These are phyloP conservation scores for Papilionanthe hybrid DNA, from an alignment of 116 monocot species.

Conservation along the genomic window DNA sequence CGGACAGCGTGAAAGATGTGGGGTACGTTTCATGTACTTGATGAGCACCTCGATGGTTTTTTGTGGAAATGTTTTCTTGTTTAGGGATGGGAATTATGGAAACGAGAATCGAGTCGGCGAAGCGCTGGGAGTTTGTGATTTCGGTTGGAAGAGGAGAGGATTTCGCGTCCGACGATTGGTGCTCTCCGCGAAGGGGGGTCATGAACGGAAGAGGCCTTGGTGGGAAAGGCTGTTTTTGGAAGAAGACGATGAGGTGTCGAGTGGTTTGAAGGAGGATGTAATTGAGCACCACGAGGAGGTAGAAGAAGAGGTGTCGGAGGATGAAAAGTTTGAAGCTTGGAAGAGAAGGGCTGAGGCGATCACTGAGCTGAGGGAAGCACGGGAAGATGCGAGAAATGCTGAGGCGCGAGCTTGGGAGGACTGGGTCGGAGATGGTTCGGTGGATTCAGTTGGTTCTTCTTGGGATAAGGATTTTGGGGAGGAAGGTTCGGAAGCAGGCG, in stretches of 20 bases:
- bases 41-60: conserved; percentile 45
- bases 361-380: conserved; percentile 71
- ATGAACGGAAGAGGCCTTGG: conserved; percentile 43
- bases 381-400: conserved; percentile 56
- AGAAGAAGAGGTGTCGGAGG: conserved; percentile 22
- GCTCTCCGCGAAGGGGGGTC: conserved; percentile 18
- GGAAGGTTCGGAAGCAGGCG: no score
- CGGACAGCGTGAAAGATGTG: conserved; percentile 40
- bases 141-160: conserved; percentile 3
- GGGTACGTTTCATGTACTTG: conserved; percentile 31
- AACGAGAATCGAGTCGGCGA: neutral
- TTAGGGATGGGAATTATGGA: neutral
- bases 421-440: conserved; percentile 42
- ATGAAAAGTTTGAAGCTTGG: conserved; percentile 73
- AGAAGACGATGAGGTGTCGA: conserved; percentile 34
- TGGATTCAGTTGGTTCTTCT: conserved; percentile 13
- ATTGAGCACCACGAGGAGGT: conserved; percentile 10
- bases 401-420: conserved; percentile 73
- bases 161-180: conserved; percentile 17
- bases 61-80: conserved; percentile 11
- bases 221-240: conserved; percentile 62
- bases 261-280: conserved; percentile 37
- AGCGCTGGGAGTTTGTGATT: neutral
- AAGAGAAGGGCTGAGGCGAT: conserved; percentile 85
- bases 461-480: conserved; percentile 22